Evolutionary conservation across 2,329 filamentous ascomycete genomes (phyloP), one percentile per base, ranked within the genome.

Genomic region (Fusarium devonianum): DNA sequence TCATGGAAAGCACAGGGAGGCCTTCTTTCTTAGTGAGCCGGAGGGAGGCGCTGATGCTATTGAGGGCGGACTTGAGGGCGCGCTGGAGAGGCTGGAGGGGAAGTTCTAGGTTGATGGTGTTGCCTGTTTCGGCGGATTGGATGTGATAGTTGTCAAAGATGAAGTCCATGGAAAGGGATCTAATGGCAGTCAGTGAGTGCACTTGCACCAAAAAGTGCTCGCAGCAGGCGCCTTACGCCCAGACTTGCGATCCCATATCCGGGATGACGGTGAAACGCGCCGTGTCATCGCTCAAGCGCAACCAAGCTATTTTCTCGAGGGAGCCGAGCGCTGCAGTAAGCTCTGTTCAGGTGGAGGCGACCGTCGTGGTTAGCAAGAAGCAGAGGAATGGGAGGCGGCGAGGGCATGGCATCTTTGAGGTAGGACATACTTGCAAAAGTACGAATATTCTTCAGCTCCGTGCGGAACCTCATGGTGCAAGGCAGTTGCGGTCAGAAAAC

Each of bases 231-330:
- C 57, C 86, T 69, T 80, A 92, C 80, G 92, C 90, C 94, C 94
- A 99, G 44, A 97, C 93, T 78, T 97, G 93, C 7, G 91, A 95
- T 52, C 94, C 93, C 66, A 90, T 88, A 69, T 97, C 92, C 1
- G 94, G 92, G 55, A 97, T 93, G 66, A 97, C 90, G 52, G 94
- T 97, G 75, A 99, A 96, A 63, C 92, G 92, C 47, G 93, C 87
- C 45, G 87, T 87, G 50, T 92, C 87, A 74, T 95, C 85, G 74
- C 93, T 90, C 23, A 99, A 83, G 60, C 92, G 89, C 57, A 96
- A 81, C 92, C 92, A 96, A 34, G 90, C 91, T 56, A 95, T 87
- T 72, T 93, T 92, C 60, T 92, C 90, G 22, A 88, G 75, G 2
- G 84, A 83, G 48, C 79, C 82, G 53, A 88, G 76, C 11, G 85